Evolutionary conservation across 179 eudicot species (phyloP).

Genomic region (Amaranthus tricolor): DNA sequence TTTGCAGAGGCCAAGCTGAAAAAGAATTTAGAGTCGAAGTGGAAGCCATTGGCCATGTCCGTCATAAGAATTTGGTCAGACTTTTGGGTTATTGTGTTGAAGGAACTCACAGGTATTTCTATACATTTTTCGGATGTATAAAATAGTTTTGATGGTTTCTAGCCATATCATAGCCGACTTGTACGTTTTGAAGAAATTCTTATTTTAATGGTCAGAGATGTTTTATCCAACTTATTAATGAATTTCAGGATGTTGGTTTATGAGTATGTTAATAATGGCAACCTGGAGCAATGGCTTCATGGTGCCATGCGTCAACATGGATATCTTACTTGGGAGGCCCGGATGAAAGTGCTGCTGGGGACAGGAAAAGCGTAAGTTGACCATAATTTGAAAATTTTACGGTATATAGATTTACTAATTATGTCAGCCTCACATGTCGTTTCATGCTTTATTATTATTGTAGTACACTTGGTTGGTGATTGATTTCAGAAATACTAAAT

Average conservation of each 20-base stretch:
- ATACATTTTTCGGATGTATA: background rate
- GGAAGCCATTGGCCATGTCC: conserved; percentile 97
- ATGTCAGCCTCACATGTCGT: background rate
- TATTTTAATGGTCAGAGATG: background rate
- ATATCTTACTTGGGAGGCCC: conserved; percentile 94
- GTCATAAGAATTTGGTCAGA: conserved; percentile 90
- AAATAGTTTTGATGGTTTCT: background rate
- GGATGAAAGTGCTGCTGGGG: conserved; percentile 86
- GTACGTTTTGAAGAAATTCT: background rate
- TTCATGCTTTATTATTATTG: too few relatives aligned
- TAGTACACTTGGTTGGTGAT: background rate
- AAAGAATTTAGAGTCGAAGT: conserved; percentile 95
- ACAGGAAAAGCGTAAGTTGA: conserved; percentile 97
- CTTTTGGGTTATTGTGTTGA: conserved; percentile 92
- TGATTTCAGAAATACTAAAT: background rate
- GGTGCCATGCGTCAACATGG: conserved; percentile 97
- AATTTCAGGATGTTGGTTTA: conserved; percentile 83
- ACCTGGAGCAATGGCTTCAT: conserved; percentile 98
- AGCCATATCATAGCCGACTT: background rate
- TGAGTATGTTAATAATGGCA: conserved; percentile 94
- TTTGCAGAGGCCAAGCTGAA: conserved; percentile 89
- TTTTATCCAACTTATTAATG: conserved; percentile 11
- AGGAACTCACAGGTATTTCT: conserved; percentile 84
- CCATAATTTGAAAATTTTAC: background rate
- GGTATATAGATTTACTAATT: background rate